phyloP scores from a whole-genome alignment of 345 rosid species.

The Orychophragmus violaceus region DNA sequence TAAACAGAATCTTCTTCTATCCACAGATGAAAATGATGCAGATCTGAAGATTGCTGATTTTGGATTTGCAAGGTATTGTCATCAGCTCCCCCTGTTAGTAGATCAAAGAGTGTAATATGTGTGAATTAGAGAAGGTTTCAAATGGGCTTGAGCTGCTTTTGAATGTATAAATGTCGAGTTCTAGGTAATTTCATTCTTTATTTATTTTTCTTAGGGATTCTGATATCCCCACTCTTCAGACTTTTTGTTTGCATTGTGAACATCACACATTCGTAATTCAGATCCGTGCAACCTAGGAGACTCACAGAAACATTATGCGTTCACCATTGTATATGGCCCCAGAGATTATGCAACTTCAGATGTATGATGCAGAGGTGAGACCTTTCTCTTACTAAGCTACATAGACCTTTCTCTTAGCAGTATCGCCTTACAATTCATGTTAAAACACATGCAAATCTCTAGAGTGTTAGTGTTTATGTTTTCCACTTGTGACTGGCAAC shows the following conservation, averaged over 20 bases:
- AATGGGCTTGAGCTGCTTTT: slow-evolving; percentile 32
- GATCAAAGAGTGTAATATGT: slow-evolving; percentile 28
- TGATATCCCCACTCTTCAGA: slow-evolving; percentile 5
- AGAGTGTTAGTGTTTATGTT: slow-evolving; percentile 98
- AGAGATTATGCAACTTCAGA: slow-evolving; percentile 96
- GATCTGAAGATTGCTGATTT: slow-evolving; percentile 94
- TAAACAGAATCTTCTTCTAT: slow-evolving; percentile 90
- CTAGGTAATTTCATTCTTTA: slow-evolving; percentile 22
- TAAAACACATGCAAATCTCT: slow-evolving; percentile 93
- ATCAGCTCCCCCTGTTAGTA: slow-evolving; percentile 25
- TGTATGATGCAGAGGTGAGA: slow-evolving; percentile 95
- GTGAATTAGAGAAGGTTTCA: slow-evolving; percentile 27
- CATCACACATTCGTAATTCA: slow-evolving; percentile 31
- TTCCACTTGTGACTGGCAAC: slow-evolving; percentile 93
- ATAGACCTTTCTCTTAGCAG: slow-evolving; percentile 2
- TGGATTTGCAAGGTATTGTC: slow-evolving; percentile 91
- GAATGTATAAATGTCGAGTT: slow-evolving; percentile 19
- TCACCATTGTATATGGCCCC: slow-evolving; percentile 99
- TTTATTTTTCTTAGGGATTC: slow-evolving; percentile 22
- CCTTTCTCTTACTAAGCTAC: slow-evolving; percentile 1
- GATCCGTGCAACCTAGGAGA: slow-evolving; percentile 86
- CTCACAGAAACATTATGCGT: slow-evolving; percentile 96
- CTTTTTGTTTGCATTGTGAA: not conserved
- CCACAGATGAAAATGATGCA: slow-evolving; percentile 51
- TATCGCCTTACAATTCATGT: slow-evolving; percentile 34